phyloP scores from a whole-genome alignment of 2,329 filamentous ascomycete genomes.

The Gnomoniopsis smithogilvyi region DNA sequence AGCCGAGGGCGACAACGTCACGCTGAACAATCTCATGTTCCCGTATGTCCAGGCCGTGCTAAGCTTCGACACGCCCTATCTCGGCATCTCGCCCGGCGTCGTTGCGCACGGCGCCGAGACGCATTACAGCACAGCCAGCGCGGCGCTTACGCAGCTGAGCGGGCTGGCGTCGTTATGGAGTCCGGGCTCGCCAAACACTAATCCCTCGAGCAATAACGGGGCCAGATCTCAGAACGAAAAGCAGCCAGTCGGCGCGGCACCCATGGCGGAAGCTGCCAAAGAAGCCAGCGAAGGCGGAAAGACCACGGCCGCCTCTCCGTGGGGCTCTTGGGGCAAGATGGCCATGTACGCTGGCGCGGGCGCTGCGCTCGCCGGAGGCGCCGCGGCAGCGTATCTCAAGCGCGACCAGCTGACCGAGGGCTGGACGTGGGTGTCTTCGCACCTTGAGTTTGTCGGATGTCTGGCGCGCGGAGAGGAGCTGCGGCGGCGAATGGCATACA shows the following conservation, averaged over 20 bases:
- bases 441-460: constrained; percentile 91
- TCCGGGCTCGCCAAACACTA: neutral
- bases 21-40: constrained; percentile 73
- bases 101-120: constrained; percentile 85
- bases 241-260: constrained; percentile 34
- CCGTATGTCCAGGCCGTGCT: constrained; percentile 88
- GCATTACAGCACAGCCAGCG: constrained; percentile 72
- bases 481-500: constrained; percentile 64
- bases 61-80: constrained; percentile 91
- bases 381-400: constrained; percentile 82
- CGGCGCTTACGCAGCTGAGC: constrained; percentile 65
- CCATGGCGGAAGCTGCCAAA: constrained; percentile 28
- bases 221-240: constrained; percentile 26
- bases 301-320: constrained; percentile 36
- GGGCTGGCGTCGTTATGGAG: constrained; percentile 67
- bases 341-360: constrained; percentile 85
- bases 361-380: constrained; percentile 75
- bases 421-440: constrained; percentile 79
- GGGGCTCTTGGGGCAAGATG: constrained; percentile 80
- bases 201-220: constrained; percentile 33
- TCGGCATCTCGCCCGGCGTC: constrained; percentile 76
- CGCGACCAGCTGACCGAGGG: constrained; percentile 75
- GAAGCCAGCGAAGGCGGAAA: constrained; percentile 32
- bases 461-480: constrained; percentile 82
- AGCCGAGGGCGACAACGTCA: constrained; percentile 23